Conservation (phyloP, 108 stramenopile species). For the Conticribra weissflogii region DNA sequence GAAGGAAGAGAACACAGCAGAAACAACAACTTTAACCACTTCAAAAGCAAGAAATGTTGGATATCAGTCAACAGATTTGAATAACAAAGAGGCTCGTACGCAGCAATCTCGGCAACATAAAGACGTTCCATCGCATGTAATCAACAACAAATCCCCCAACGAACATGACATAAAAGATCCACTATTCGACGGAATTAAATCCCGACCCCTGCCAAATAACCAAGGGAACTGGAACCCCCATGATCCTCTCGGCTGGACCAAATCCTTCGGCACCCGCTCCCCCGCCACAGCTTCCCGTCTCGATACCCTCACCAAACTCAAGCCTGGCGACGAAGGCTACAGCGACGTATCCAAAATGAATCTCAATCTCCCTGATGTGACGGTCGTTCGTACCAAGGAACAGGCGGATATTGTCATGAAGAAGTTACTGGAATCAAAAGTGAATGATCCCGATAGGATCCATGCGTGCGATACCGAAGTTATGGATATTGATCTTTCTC, state of each 20-base stretch:
- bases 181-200: slow-evolving; percentile 11
- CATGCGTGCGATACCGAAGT: slow-evolving; percentile 99
- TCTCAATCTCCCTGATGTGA: slow-evolving; percentile 29
- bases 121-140: no score
- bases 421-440: slow-evolving; percentile 41
- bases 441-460: slow-evolving; percentile 44
- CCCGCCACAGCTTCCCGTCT: slow-evolving; percentile 42
- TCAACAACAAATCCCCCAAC: background rate
- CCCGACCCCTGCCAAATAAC: slow-evolving; percentile 21
- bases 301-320: slow-evolving; percentile 42
- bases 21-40: no score
- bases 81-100: no score
- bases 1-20: no score
- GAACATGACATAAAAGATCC: background rate
- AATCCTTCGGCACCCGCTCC: slow-evolving; percentile 70
- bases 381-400: slow-evolving; percentile 75
- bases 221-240: slow-evolving; percentile 71
- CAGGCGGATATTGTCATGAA: slow-evolving; percentile 70
- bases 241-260: slow-evolving; percentile 65
- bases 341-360: slow-evolving; percentile 52
- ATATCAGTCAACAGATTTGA: no score
- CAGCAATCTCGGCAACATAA: no score
- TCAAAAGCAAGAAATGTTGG: no score
- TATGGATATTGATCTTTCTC: slow-evolving; percentile 90
- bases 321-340: slow-evolving; percentile 76